phyloP scores from a whole-genome alignment of 768 basidiomycete genomes.

The Calocybe gangraenosa region DNA sequence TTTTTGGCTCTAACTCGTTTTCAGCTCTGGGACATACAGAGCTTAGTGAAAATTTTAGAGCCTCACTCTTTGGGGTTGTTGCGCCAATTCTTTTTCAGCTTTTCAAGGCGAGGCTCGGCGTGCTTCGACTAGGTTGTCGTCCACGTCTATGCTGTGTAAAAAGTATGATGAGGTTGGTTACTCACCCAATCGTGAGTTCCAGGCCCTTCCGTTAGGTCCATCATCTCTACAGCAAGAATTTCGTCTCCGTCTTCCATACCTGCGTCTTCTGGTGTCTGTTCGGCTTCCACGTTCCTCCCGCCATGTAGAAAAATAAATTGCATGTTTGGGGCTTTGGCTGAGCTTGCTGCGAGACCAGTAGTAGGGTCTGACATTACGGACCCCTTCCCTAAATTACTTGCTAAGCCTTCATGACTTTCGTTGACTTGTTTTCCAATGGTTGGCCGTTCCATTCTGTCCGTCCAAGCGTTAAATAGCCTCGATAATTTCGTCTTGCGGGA shows the following conservation, averaged over 20 bases:
- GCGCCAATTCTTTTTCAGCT: constrained; percentile 78
- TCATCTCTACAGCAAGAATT: constrained; percentile 84
- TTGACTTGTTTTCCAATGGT: constrained; percentile 39
- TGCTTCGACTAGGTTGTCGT: constrained; percentile 50
- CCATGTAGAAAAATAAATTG: constrained; percentile 86
- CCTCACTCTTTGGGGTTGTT: constrained; percentile 71
- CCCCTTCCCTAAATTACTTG: constrained; percentile 39
- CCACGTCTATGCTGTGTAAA: background rate
- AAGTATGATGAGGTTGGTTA: constrained; percentile 2
- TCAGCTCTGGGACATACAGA: constrained; percentile 4
- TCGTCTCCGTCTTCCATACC: constrained; percentile 89
- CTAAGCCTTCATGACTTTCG: constrained; percentile 22
- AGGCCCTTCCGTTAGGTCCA: constrained; percentile 79
- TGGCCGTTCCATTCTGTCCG: constrained; percentile 76
- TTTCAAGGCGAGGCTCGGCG: constrained; percentile 59
- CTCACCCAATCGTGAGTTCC: constrained; percentile 61
- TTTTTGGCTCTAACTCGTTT: constrained; percentile 53
- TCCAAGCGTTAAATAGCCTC: constrained; percentile 83
- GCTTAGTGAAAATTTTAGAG: background rate
- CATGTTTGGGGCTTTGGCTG: constrained; percentile 42
- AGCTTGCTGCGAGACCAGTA: constrained; percentile 38
- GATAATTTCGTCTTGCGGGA: constrained; percentile 86
- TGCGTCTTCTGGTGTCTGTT: constrained; percentile 82
- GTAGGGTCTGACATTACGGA: constrained; percentile 48
- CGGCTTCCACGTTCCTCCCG: constrained; percentile 72